A percentile compares a stretch with the other conserved stretches of the same genome.
These are phyloP conservation scores for Debaryomyces sp. DNA, from an alignment of 1,139 yeast species.

Conservation along the genomic window DNA sequence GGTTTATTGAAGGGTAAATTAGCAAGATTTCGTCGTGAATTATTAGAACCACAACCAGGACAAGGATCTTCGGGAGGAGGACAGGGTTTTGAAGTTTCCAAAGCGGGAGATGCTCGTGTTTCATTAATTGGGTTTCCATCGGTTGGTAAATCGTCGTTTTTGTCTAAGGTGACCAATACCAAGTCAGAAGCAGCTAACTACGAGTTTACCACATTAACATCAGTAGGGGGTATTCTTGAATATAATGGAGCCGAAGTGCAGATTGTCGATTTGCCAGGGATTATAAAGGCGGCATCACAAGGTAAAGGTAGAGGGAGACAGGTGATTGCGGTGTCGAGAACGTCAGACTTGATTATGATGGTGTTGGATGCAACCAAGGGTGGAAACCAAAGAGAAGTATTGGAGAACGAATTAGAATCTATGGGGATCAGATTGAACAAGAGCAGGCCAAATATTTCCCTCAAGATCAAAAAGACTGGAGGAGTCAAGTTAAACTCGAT, in stretches of 20 bases:
- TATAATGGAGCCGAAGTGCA: conserved; percentile 97
- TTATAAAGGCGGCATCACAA: conserved; percentile 93
- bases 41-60: conserved; percentile 83
- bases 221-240: conserved; percentile 93
- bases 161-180: conserved; percentile 86
- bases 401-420: conserved; percentile 88
- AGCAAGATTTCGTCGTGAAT: conserved; percentile 91
- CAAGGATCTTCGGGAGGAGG: conserved; percentile 72
- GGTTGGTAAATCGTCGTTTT: conserved; percentile 91
- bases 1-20: conserved; percentile 93
- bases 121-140: conserved; percentile 97
- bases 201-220: conserved; percentile 93
- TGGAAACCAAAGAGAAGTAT: conserved; percentile 79
- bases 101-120: conserved; percentile 95
- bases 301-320: conserved; percentile 98
- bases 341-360: conserved; percentile 91
- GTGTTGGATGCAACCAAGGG: conserved; percentile 95
- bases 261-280: conserved; percentile 95
- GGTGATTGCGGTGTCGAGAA: conserved; percentile 93
- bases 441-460: conserved; percentile 76
- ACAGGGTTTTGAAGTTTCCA: conserved; percentile 93
- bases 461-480: conserved; percentile 83
- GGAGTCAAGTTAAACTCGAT: conserved; percentile 85
- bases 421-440: conserved; percentile 92
- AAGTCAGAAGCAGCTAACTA: conserved; percentile 94